Evolutionary conservation across 202 grass and related monocot species (phyloP).

Genomic region (Zoysia matrella): DNA sequence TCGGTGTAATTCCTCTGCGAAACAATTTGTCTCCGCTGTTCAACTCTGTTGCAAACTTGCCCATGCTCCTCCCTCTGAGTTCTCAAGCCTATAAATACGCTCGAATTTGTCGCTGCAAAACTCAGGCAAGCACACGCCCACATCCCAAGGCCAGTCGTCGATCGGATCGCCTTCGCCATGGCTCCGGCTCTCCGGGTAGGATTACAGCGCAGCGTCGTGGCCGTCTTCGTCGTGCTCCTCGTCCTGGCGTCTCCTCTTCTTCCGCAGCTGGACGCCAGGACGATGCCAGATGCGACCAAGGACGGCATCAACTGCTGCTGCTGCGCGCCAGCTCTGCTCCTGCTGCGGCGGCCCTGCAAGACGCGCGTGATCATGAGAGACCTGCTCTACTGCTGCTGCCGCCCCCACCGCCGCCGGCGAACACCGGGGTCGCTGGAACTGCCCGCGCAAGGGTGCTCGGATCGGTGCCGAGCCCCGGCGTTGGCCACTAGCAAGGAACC

Average conservation of each 20-base stretch:
- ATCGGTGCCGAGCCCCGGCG: constrained; percentile 75
- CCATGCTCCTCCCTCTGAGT: too few relatives aligned
- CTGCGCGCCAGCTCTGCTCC: neutral
- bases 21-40: too few relatives aligned
- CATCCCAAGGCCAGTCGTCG: neutral
- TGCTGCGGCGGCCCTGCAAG: neutral
- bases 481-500: constrained; percentile 58
- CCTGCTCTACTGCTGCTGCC: neutral
- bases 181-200: neutral
- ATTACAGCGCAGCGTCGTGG: neutral
- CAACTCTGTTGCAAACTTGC: too few relatives aligned
- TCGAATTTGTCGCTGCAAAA: too few relatives aligned
- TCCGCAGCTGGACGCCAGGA: constrained; percentile 40
- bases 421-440: neutral
- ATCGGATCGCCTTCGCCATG: constrained; percentile 21
- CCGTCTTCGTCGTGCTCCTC: constrained; percentile 17
- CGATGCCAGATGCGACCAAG: neutral
- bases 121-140: too few relatives aligned
- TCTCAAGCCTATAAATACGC: too few relatives aligned
- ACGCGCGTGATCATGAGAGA: neutral
- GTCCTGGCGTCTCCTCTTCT: neutral
- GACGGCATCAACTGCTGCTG: neutral
- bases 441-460: constrained; percentile 45
- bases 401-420: neutral
- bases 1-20: neutral